These are phyloP conservation scores for Tricholoma furcatifolium DNA, from an alignment of 768 basidiomycete genomes.

Conservation along the genomic window DNA sequence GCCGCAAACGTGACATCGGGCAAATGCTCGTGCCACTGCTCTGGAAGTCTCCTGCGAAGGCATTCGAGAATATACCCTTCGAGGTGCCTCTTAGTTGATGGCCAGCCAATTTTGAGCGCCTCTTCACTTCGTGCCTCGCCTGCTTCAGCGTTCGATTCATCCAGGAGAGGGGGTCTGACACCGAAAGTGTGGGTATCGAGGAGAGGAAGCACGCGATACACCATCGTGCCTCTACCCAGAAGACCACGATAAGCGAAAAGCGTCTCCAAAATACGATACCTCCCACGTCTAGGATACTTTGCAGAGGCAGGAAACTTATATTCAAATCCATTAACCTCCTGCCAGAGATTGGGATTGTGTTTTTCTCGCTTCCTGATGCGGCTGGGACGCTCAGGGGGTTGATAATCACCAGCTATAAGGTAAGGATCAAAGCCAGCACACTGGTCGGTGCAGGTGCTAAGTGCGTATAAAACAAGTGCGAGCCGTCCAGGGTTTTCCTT, in stretches of 20 bases:
- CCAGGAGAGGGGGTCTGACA: too few relatives aligned
- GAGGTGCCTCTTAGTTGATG: too few relatives aligned
- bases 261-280: not conserved
- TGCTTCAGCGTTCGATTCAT: too few relatives aligned
- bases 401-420: not conserved
- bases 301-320: not conserved
- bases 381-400: not conserved
- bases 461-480: constrained; percentile 18
- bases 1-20: not conserved
- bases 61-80: too few relatives aligned
- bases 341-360: not conserved
- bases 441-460: constrained; percentile 9
- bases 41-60: too few relatives aligned
- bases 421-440: constrained; percentile 11
- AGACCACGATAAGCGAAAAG: constrained; percentile 16
- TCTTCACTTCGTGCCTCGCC: too few relatives aligned
- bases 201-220: constrained; percentile 15
- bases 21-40: too few relatives aligned
- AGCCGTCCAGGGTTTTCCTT: constrained; percentile 14
- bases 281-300: not conserved
- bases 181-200: too few relatives aligned
- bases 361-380: too few relatives aligned
- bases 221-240: constrained; percentile 20
- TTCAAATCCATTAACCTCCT: not conserved
- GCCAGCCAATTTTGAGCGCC: too few relatives aligned